Evolutionary conservation across 2,329 filamentous ascomycete species (phyloP).

Genomic region (Pestalotiopsis sp.): DNA sequence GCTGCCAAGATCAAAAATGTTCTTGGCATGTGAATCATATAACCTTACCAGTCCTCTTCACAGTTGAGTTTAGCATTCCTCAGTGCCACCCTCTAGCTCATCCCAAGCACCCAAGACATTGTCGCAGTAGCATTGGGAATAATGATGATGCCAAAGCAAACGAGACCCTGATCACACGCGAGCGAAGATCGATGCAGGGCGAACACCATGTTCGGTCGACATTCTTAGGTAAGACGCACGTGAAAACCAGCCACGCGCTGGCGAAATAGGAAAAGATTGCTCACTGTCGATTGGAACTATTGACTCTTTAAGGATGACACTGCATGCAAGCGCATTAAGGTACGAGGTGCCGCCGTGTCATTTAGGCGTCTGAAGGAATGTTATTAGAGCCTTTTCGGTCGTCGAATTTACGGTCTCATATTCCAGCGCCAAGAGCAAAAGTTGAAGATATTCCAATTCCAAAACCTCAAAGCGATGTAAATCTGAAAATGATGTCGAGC

Average conservation of each 20-base stretch:
- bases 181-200: background rate
- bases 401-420: too few species aligned
- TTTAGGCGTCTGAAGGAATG: too few species aligned
- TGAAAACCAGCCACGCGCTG: background rate
- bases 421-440: too few species aligned
- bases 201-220: background rate
- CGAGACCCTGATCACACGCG: background rate
- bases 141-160: background rate
- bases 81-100: too few species aligned
- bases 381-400: background rate
- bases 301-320: background rate
- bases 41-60: too few species aligned
- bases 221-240: background rate
- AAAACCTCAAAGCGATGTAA: background rate
- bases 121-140: background rate
- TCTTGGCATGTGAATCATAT: too few species aligned
- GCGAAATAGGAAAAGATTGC: background rate
- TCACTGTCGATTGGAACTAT: background rate
- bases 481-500: background rate
- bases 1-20: too few species aligned
- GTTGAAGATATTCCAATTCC: too few species aligned
- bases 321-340: background rate
- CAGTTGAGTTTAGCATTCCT: too few species aligned
- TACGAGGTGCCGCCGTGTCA: too few species aligned
- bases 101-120: background rate